phyloP scores from a whole-genome alignment of 768 basidiomycete genomes.

The Hygrophoropsis aurantiaca region DNA sequence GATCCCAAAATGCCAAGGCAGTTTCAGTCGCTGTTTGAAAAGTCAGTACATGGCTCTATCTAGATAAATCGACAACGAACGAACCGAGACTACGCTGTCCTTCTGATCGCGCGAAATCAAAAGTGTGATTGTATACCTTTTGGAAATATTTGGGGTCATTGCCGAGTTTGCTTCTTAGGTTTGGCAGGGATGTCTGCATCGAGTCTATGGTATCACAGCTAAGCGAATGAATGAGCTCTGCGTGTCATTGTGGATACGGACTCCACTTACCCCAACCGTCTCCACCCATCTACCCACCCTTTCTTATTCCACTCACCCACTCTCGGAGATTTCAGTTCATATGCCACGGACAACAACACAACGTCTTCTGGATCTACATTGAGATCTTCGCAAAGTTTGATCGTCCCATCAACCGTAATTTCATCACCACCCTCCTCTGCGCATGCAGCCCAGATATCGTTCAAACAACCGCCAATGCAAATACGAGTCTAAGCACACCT shows the following conservation, averaged over 20 bases:
- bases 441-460: neutral
- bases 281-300: slow-evolving; percentile 85
- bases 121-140: slow-evolving; percentile 77
- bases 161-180: slow-evolving; percentile 59
- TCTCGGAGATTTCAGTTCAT: slow-evolving; percentile 71
- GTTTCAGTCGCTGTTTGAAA: slow-evolving; percentile 55
- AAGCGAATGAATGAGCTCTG: neutral
- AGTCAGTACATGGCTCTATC: neutral
- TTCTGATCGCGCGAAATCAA: slow-evolving; percentile 72
- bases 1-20: slow-evolving; percentile 74
- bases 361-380: slow-evolving; percentile 76
- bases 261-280: slow-evolving; percentile 56
- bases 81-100: slow-evolving; percentile 80
- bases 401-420: slow-evolving; percentile 79
- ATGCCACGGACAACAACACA: slow-evolving; percentile 79
- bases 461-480: neutral
- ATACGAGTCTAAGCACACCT: slow-evolving; percentile 38
- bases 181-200: slow-evolving; percentile 58
- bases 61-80: slow-evolving; percentile 18
- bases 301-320: slow-evolving; percentile 71
- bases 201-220: slow-evolving; percentile 66
- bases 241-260: no score
- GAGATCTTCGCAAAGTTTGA: slow-evolving; percentile 71
- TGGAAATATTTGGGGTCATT: slow-evolving; percentile 69
- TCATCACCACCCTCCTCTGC: slow-evolving; percentile 59